Base-by-base conservation (phyloP, 805 yeast species). In the Kluyveromyces siamensis region DNA sequence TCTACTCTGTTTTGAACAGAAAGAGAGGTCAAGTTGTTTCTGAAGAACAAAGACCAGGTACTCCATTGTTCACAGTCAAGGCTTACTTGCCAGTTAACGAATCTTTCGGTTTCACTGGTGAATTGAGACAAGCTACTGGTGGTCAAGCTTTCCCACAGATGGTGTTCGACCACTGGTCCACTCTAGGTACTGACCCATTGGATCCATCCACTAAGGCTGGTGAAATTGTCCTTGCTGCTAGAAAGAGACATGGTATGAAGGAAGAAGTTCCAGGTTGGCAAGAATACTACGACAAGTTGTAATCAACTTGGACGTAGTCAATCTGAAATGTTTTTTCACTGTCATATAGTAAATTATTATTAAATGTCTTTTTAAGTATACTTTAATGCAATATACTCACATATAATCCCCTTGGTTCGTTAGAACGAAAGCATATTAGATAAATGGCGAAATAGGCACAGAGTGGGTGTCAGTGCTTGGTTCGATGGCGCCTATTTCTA, bases 131-230 rank as follows among this genome's bases (percentile, higher is more conserved):
- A 80, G 96, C 98, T 72, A 91, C 99, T 71, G 97, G 96, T 87
- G 99, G 99, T 77, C 99, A 91, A 83, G 99, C 99, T 75, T 91
- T 91, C 99, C 99, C 99, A 79, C 98, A 91, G 81, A 82, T 93
- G 95, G 95, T 93, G 75, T 93, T 91, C 77, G 98, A 93, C 76
- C 99, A 91, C 76, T 91, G 98, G 98, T 79, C 88, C 61, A 75
- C 87, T 67, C 78, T 93, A 80, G 69, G 71, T 63, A 96, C 96
- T 75, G 93, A 89, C 76, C 95, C 95, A 72, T 76, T 85, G 62
- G 98, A 91, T 77, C 83, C 90, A 71, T 62, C 83, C 67, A 62
- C 82, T 62, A 80, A 80, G 76, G 80, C 85, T 64, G 85, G 85
- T 74, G 70, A 67, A 60, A 80, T 81, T 63, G 85, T 80, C 55